Conservation (phyloP, 371 early-diverging fungal species). For the Gilbertella persicaria region DNA sequence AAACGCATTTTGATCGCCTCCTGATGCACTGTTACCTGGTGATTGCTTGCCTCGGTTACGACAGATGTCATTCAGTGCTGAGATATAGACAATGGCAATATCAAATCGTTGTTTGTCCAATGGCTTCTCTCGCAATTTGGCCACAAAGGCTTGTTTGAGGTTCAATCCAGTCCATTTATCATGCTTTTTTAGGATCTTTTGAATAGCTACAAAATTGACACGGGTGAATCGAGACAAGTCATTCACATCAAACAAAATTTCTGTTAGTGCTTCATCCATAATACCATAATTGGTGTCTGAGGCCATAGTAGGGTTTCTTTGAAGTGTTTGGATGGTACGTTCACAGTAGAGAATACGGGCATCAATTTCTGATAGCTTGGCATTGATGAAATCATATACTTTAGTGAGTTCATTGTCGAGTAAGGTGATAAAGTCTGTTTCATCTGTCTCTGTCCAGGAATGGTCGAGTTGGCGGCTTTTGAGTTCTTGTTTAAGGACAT, state of each 20-base stretch:
- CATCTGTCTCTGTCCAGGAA: slow-evolving; percentile 58
- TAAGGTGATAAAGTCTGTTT: slow-evolving; percentile 70
- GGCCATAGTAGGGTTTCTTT: slow-evolving; percentile 34
- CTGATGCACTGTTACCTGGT: slow-evolving; percentile 1
- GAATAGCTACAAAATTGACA: slow-evolving; percentile 91
- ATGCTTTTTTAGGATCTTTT: slow-evolving; percentile 94
- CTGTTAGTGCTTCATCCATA: slow-evolving; percentile 51
- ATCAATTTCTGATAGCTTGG: slow-evolving; percentile 82
- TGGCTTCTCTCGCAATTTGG: slow-evolving; percentile 64
- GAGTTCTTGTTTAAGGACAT: slow-evolving; percentile 22
- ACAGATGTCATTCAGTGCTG: slow-evolving; percentile 45
- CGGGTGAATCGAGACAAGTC: slow-evolving; percentile 89
- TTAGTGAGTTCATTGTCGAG: slow-evolving; percentile 80
- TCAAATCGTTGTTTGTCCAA: slow-evolving; percentile 58
- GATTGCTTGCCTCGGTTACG: slow-evolving; percentile 35
- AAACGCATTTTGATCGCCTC: slow-evolving; percentile 34
- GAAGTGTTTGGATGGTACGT: slow-evolving; percentile 61
- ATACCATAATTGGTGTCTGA: slow-evolving; percentile 39
- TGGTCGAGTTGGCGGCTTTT: slow-evolving; percentile 23
- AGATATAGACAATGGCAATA: slow-evolving; percentile 53
- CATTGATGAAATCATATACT: slow-evolving; percentile 78
- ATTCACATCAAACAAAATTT: slow-evolving; percentile 71
- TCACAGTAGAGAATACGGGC: slow-evolving; percentile 85
- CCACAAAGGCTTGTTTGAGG: slow-evolving; percentile 81
- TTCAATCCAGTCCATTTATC: slow-evolving; percentile 77